Conservation (phyloP, 768 basidiomycete genomes). For the Cubamyces sp. region DNA sequence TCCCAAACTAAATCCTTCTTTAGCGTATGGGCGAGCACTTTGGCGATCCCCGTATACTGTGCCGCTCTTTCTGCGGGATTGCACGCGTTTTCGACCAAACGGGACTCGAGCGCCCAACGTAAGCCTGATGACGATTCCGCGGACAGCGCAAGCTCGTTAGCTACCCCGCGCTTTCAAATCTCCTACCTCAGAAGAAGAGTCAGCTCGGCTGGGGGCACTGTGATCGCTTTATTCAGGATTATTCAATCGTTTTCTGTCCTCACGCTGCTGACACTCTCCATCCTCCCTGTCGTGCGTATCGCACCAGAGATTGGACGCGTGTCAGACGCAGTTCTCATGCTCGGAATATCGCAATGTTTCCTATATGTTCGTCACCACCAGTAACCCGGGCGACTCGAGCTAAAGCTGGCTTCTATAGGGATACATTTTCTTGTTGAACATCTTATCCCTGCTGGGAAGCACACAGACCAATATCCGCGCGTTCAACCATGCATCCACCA, state of each 20-base stretch:
- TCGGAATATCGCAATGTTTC: background rate
- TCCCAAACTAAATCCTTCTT: background rate
- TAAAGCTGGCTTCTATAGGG: constrained; percentile 26
- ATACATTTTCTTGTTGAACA: constrained; percentile 40
- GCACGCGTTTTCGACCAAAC: background rate
- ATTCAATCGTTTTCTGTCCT: background rate
- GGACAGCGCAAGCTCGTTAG: too few relatives aligned
- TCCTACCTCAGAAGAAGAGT: background rate
- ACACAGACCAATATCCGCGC: constrained; percentile 31
- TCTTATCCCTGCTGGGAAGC: constrained; percentile 34
- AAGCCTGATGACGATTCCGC: too few relatives aligned
- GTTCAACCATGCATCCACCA: constrained; percentile 38
- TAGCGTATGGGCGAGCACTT: background rate
- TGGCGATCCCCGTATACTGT: background rate
- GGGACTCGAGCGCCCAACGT: too few relatives aligned
- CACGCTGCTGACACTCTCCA: background rate
- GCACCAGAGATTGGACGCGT: background rate
- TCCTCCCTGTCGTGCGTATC: background rate
- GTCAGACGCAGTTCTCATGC: background rate
- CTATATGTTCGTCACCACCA: background rate
- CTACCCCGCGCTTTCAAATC: background rate
- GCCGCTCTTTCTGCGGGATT: background rate
- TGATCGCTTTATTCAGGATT: background rate
- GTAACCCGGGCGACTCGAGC: background rate
- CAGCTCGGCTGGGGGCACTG: background rate